These are phyloP conservation scores for Apophysomyces ossiformis DNA, from an alignment of 371 early-diverging fungal species.

Conservation along the genomic window DNA sequence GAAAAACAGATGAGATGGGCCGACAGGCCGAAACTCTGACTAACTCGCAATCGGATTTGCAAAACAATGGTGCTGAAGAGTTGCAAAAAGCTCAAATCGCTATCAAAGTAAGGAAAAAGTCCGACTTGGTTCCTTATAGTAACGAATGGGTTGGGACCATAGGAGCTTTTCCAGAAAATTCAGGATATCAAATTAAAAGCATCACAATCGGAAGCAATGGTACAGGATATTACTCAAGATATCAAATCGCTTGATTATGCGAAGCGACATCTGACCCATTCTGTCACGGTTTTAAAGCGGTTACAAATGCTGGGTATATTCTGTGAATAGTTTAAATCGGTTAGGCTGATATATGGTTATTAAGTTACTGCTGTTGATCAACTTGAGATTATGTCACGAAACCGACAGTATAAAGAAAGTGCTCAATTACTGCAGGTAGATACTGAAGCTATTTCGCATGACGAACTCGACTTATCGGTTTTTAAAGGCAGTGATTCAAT, in stretches of 20 bases:
- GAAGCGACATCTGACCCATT: conserved; percentile 84
- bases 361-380: conserved; percentile 81
- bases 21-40: conserved; percentile 73
- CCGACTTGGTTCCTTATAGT: background rate
- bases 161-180: conserved; percentile 81
- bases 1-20: conserved; percentile 62
- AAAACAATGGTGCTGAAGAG: conserved; percentile 60
- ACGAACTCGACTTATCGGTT: background rate
- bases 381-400: conserved; percentile 66
- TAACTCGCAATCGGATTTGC: conserved; percentile 68
- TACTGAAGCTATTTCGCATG: background rate
- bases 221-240: conserved; percentile 93
- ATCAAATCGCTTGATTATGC: conserved; percentile 93
- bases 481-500: conserved; percentile 74
- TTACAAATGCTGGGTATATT: conserved; percentile 83
- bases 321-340: background rate
- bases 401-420: conserved; percentile 77
- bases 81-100: conserved; percentile 64
- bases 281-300: conserved; percentile 83
- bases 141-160: background rate
- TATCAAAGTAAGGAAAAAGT: conserved; percentile 59
- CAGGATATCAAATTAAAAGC: conserved; percentile 87
- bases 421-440: conserved; percentile 79
- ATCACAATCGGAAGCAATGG: conserved; percentile 83
- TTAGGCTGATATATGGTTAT: background rate